Conservation (phyloP, 257 asterid genomes). For the Leonotis leonurus region DNA sequence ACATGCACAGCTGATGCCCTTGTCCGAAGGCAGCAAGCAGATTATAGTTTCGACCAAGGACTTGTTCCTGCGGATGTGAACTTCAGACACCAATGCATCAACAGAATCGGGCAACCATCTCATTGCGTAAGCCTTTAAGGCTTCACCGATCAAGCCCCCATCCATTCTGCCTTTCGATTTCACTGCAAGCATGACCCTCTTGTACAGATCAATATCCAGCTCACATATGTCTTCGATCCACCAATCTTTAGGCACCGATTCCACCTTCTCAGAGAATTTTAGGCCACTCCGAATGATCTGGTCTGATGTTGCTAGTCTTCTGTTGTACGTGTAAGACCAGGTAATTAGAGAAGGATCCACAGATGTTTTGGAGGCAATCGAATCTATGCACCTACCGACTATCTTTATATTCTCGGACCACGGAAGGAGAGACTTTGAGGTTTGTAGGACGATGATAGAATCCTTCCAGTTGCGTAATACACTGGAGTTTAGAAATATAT, state of each 20-base stretch:
- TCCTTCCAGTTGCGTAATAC: conserved; percentile 85
- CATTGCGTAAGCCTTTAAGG: conserved; percentile 64
- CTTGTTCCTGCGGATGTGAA: conserved; percentile 51
- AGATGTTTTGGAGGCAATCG: conserved; percentile 80
- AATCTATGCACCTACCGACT: conserved; percentile 69
- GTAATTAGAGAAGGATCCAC: conserved; percentile 68
- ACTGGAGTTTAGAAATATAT: conserved; percentile 79
- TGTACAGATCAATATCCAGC: conserved; percentile 67
- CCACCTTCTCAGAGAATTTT: conserved; percentile 35
- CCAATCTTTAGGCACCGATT: conserved; percentile 76
- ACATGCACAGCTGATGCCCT: conserved; percentile 54
- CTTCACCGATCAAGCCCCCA: conserved; percentile 65
- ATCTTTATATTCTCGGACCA: conserved; percentile 80
- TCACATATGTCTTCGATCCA: conserved; percentile 92
- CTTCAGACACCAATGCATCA: conserved; percentile 66
- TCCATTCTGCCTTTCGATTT: conserved; percentile 79
- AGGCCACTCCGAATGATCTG: conserved; percentile 34
- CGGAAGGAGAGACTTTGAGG: conserved; percentile 63
- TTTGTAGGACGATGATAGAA: conserved; percentile 77
- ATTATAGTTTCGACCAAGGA: conserved; percentile 76
- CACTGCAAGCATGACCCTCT: conserved; percentile 68
- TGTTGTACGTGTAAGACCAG: conserved; percentile 81
- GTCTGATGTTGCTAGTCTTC: conserved; percentile 45
- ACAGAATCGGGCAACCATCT: conserved; percentile 84
- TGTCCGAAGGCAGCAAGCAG: conserved; percentile 68